A percentile compares a stretch with the other conserved stretches of the same genome.
phyloP scores from a whole-genome alignment of 2,329 filamentous ascomycete species.

The Anisogramma anomala region DNA sequence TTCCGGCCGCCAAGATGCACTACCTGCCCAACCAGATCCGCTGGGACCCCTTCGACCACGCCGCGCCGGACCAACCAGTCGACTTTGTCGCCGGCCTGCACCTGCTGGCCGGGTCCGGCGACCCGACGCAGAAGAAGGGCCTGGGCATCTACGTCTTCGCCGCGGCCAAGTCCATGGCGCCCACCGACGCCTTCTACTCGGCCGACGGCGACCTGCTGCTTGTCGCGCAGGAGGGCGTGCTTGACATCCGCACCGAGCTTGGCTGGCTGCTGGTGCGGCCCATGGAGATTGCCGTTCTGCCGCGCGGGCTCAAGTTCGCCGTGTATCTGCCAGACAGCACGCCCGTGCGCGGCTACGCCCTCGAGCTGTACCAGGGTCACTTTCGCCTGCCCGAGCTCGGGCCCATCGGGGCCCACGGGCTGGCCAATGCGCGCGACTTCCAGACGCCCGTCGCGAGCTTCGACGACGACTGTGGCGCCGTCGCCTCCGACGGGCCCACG shows the following conservation, averaged over 20 bases:
- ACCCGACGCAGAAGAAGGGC: conserved; percentile 67
- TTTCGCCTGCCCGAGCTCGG: conserved; percentile 62
- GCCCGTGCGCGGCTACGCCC: conserved; percentile 59
- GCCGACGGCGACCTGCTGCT: conserved; percentile 71
- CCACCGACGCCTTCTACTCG: conserved; percentile 71
- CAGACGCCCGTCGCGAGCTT: conserved; percentile 60
- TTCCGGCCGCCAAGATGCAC: conserved; percentile 44
- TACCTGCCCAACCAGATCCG: conserved; percentile 72
- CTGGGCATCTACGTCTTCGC: conserved; percentile 73
- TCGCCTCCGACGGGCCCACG: conserved; percentile 26
- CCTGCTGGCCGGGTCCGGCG: conserved; percentile 66
- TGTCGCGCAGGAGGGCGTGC: conserved; percentile 59
- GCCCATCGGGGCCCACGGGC: conserved; percentile 60
- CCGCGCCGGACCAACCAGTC: conserved; percentile 33
- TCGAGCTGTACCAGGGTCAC: conserved; percentile 64
- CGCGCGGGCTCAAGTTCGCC: conserved; percentile 61
- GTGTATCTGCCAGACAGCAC: conserved; percentile 48
- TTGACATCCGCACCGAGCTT: conserved; percentile 69
- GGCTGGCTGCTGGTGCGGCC: conserved; percentile 64
- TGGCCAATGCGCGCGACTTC: conserved; percentile 69
- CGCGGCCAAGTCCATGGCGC: conserved; percentile 64
- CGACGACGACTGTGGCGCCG: conserved; percentile 41
- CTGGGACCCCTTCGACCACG: conserved; percentile 66
- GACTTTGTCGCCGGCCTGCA: conserved; percentile 50
- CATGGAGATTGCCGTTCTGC: conserved; percentile 67